Conservation (phyloP, 192 early-diverging fungal genomes). For the Kickxella alabastrina region DNA sequence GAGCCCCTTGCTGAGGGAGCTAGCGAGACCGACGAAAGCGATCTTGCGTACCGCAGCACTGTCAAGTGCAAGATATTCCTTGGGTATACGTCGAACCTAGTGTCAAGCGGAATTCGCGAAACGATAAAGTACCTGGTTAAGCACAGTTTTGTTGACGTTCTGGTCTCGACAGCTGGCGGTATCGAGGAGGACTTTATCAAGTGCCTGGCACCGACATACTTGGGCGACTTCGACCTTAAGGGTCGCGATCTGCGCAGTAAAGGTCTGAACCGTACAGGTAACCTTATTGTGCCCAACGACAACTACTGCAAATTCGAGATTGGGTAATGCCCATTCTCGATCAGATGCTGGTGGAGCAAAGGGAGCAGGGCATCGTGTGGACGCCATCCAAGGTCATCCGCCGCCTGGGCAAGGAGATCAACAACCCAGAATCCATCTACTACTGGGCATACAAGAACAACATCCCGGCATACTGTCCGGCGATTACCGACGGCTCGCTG, state of each 20-base stretch:
- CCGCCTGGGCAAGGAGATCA: slow-evolving; percentile 84
- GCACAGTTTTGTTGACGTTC: slow-evolving; percentile 80
- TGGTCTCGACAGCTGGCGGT: slow-evolving; percentile 93
- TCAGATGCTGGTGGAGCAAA: slow-evolving; percentile 88
- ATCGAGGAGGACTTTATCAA: slow-evolving; percentile 99
- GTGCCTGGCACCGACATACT: slow-evolving; percentile 83
- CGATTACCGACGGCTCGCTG: slow-evolving; percentile 93
- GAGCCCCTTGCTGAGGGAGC: slow-evolving; percentile 63
- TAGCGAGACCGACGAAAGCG: slow-evolving; percentile 54
- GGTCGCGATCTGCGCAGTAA: slow-evolving; percentile 79
- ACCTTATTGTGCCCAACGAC: slow-evolving; percentile 95
- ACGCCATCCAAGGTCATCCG: slow-evolving; percentile 90
- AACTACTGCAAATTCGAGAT: slow-evolving; percentile 99
- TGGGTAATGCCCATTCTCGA: slow-evolving; percentile 96
- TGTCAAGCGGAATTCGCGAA: slow-evolving; percentile 93
- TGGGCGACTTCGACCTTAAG: slow-evolving; percentile 73
- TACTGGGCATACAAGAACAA: slow-evolving; percentile 98
- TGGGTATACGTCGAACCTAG: slow-evolving; percentile 96
- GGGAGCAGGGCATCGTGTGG: slow-evolving; percentile 74
- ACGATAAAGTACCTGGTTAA: slow-evolving; percentile 86
- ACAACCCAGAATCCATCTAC: slow-evolving; percentile 85
- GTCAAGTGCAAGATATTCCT: slow-evolving; percentile 96
- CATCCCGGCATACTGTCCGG: slow-evolving; percentile 97
- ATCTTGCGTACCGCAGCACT: slow-evolving; percentile 59
- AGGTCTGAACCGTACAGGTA: slow-evolving; percentile 95